Percentiles rank a stretch among this genome's conserved stretches.
Evolutionary conservation across 306 rosid species (phyloP).

Genomic region (Malus domestica): ASM211411v1 NC_041798.1:37789001-37789500

Average conservation of each 20-base stretch:
- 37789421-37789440: constrained; percentile 39
- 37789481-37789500: too few relatives aligned
- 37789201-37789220: neutral
- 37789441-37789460: constrained; percentile 27
- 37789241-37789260: neutral
- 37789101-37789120: neutral
- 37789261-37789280: neutral
- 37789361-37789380: constrained; percentile 36
- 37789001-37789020: neutral
- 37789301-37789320: neutral
- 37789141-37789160: neutral
- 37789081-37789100: neutral
- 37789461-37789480: constrained; percentile 17
- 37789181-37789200: neutral
- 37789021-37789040: neutral
- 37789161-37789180: constrained; percentile 8
- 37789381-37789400: constrained; percentile 64
- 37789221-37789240: neutral
- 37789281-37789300: neutral
- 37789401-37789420: constrained; percentile 34
- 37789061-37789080: neutral
- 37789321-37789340: neutral
- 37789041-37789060: neutral
- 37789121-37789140: neutral
- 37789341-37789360: constrained; percentile 17